phyloP scores from a whole-genome alignment of 108 stramenopile species.

The Fragilaria radians region DNA sequence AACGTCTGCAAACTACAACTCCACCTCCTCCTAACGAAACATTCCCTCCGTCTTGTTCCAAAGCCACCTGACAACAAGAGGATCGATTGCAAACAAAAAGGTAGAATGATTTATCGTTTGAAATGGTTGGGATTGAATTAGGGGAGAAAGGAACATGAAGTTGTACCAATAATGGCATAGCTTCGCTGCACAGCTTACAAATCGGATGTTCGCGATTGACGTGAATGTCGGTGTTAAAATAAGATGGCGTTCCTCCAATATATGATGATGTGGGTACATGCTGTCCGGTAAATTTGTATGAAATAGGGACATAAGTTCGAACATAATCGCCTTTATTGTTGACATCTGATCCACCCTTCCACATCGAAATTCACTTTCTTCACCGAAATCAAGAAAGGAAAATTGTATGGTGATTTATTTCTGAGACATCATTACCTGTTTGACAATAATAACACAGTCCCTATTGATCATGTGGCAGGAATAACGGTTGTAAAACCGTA shows the following conservation, averaged over 20 bases:
- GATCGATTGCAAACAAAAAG: conserved; percentile 50
- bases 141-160: conserved; percentile 23
- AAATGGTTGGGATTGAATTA: conserved; percentile 6
- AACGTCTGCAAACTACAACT: conserved; percentile 27
- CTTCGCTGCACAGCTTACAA: conserved; percentile 36
- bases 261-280: conserved; percentile 31
- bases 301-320: conserved; percentile 42
- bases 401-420: too few relatives aligned
- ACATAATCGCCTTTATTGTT: conserved; percentile 61
- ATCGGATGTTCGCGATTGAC: conserved; percentile 7
- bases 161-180: conserved; percentile 54
- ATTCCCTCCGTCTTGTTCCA: conserved; percentile 16
- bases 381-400: too few relatives aligned
- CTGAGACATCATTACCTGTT: too few relatives aligned
- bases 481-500: too few relatives aligned
- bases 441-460: too few relatives aligned
- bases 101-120: conserved; percentile 27
- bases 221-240: conserved; percentile 19
- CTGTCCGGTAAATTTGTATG: conserved; percentile 8
- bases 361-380: too few relatives aligned
- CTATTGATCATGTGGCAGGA: too few relatives aligned
- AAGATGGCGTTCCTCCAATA: conserved; percentile 50
- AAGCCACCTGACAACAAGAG: conserved; percentile 9
- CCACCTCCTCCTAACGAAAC: conserved; percentile 39
- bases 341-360: conserved; percentile 45